Percentiles rank a stretch among this genome's conserved stretches.
phyloP scores from a whole-genome alignment of 352 stramenopile genomes.

The Stephanocyclus meneghinianus region DNA sequence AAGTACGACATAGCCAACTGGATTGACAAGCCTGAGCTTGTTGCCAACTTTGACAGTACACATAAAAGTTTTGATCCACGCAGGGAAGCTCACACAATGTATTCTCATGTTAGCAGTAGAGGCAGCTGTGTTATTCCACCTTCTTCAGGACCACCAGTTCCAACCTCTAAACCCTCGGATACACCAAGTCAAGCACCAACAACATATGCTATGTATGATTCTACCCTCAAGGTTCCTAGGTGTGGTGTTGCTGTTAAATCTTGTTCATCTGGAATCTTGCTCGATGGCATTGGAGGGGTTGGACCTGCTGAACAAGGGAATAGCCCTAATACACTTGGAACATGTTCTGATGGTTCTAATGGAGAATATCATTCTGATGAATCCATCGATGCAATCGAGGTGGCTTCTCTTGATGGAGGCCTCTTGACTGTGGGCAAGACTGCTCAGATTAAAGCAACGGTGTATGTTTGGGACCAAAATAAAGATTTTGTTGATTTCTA shows the following conservation, averaged over 20 bases:
- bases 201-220: conserved; percentile 4
- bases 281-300: not conserved
- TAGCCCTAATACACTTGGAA: conserved; percentile 14
- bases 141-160: not conserved
- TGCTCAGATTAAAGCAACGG: conserved; percentile 15
- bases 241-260: not conserved
- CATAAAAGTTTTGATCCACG: conserved; percentile 11
- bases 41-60: conserved; percentile 2
- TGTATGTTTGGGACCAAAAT: conserved; percentile 13
- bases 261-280: conserved; percentile 6
- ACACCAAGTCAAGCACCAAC: not conserved
- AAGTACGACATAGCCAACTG: conserved; percentile 17
- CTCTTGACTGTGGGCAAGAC: conserved; percentile 6
- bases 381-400: conserved; percentile 16
- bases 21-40: conserved; percentile 11
- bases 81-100: conserved; percentile 18
- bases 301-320: conserved; percentile 12
- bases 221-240: conserved; percentile 4
- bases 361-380: conserved; percentile 18
- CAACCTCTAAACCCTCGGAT: too few relatives aligned
- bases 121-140: not conserved
- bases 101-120: conserved; percentile 15
- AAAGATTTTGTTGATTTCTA: conserved; percentile 59
- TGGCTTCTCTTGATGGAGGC: conserved; percentile 10
- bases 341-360: conserved; percentile 12